Evolutionary conservation across 2,329 filamentous ascomycete genomes (phyloP).

Genomic region (Penicillium occitanis): DNA sequence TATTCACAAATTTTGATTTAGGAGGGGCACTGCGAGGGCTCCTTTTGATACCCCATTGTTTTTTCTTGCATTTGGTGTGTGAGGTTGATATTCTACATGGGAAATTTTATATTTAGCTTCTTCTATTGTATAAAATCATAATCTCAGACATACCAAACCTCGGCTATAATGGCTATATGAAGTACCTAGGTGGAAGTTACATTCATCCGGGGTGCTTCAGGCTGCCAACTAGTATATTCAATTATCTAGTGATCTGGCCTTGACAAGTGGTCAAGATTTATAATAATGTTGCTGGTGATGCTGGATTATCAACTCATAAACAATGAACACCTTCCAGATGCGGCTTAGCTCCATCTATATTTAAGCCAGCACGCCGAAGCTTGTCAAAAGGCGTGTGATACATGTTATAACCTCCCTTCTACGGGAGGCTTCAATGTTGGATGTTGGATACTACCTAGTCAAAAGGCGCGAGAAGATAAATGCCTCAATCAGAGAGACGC

Average conservation of each 20-base stretch:
- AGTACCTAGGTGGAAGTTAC: too few species aligned
- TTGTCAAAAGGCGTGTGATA: slow-evolving; percentile 3
- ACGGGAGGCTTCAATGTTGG: not conserved
- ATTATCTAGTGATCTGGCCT: too few species aligned
- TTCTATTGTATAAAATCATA: slow-evolving; percentile 11
- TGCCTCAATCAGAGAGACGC: not conserved
- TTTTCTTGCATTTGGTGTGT: slow-evolving; percentile 22
- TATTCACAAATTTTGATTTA: slow-evolving; percentile 15
- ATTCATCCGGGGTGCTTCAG: too few species aligned
- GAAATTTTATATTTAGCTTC: slow-evolving; percentile 21
- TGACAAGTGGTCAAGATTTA: too few species aligned
- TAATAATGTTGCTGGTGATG: too few species aligned
- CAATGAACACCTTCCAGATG: not conserved
- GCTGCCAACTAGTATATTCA: too few species aligned
- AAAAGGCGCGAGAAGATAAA: not conserved
- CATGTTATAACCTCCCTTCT: not conserved
- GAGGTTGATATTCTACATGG: slow-evolving; percentile 18
- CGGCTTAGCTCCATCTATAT: not conserved
- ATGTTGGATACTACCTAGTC: not conserved
- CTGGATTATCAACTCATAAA: too few species aligned
- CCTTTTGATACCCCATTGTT: slow-evolving; percentile 22
- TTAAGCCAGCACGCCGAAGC: not conserved
- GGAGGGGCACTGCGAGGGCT: slow-evolving; percentile 14
- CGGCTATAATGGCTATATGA: not conserved
- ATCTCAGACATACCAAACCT: not conserved